These are phyloP conservation scores for Phaeomoniella chlamydospora DNA, from an alignment of 2,329 filamentous ascomycete species.

Conservation along the genomic window DNA sequence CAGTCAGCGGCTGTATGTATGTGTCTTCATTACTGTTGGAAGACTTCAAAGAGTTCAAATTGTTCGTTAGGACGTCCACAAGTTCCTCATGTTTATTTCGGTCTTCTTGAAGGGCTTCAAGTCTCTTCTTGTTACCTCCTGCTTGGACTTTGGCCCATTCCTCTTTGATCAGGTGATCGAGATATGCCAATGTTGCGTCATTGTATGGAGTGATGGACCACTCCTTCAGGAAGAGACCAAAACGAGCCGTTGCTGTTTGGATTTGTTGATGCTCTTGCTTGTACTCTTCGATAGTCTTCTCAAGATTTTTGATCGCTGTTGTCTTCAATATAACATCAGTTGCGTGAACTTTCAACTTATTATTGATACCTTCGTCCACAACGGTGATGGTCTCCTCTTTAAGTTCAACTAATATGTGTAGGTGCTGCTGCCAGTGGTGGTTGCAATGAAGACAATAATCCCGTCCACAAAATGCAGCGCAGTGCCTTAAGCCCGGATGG, in stretches of 20 bases:
- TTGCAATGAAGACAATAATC: constrained; percentile 13
- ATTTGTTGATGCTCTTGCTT: constrained; percentile 18
- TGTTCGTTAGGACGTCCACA: constrained; percentile 9
- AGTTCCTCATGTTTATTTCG: constrained; percentile 9
- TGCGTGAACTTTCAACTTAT: constrained; percentile 12
- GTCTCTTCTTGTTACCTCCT: constrained; percentile 12
- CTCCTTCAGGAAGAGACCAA: constrained; percentile 23
- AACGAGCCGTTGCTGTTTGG: constrained; percentile 19
- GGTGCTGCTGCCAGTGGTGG: constrained; percentile 22
- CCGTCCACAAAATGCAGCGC: constrained; percentile 12
- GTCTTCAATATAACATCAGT: constrained; percentile 12
- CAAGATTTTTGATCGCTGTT: constrained; percentile 11
- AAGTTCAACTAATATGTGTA: constrained; percentile 20
- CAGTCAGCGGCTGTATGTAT: too few species aligned
- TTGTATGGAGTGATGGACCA: constrained; percentile 25
- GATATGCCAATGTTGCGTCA: constrained; percentile 23
- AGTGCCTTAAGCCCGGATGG: constrained; percentile 13
- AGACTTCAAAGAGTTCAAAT: too few species aligned
- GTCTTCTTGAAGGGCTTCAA: constrained; percentile 11
- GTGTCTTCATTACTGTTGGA: constrained; percentile 3
- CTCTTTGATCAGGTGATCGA: constrained; percentile 22
- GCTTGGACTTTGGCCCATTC: constrained; percentile 18
- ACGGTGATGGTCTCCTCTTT: constrained; percentile 10
- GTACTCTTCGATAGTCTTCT: constrained; percentile 15
- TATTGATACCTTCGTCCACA: constrained; percentile 13